Percentiles rank a stretch among this genome's conserved stretches.
Evolutionary conservation across 2,329 filamentous ascomycete species (phyloP).

Genomic region (Thelonectria blattea): DNA sequence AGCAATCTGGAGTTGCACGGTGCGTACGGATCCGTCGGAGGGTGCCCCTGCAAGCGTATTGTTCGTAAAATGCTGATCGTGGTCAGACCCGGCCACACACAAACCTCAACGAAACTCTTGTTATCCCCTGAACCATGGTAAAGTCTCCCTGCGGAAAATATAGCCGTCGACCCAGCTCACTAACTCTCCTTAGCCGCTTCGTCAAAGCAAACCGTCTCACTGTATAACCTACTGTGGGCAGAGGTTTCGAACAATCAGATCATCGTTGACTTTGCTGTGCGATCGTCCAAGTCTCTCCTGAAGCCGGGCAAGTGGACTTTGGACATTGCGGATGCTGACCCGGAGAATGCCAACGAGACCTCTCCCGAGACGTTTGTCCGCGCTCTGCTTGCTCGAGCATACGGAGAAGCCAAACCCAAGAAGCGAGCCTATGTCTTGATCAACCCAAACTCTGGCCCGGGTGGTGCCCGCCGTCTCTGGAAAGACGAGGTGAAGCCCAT

Average conservation of each 20-base stretch:
- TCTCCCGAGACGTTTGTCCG: constrained; percentile 67
- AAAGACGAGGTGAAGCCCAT: constrained; percentile 78
- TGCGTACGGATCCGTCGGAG: constrained; percentile 42
- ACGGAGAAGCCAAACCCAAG: constrained; percentile 68
- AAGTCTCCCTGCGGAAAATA: constrained; percentile 5
- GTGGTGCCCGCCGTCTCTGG: constrained; percentile 76
- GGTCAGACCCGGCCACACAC: constrained; percentile 31
- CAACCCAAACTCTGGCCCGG: constrained; percentile 90
- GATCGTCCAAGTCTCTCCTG: constrained; percentile 63
- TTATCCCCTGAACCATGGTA: constrained; percentile 28
- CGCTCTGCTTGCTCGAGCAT: constrained; percentile 71
- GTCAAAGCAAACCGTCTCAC: constrained; percentile 62
- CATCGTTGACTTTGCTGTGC: constrained; percentile 74
- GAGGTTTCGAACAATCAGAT: constrained; percentile 66
- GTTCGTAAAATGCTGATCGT: constrained; percentile 23
- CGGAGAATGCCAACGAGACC: constrained; percentile 35
- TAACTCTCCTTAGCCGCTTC: constrained; percentile 3
- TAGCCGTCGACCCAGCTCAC: background rate
- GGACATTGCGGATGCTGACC: constrained; percentile 48
- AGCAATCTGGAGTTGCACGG: constrained; percentile 44
- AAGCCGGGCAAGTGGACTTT: constrained; percentile 63
- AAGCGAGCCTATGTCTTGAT: constrained; percentile 88
- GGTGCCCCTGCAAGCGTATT: background rate
- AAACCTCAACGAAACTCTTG: constrained; percentile 34
- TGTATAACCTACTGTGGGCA: constrained; percentile 86